Conservation (phyloP, 2,329 filamentous ascomycete genomes). For the Cyclaneusma minus region DNA sequence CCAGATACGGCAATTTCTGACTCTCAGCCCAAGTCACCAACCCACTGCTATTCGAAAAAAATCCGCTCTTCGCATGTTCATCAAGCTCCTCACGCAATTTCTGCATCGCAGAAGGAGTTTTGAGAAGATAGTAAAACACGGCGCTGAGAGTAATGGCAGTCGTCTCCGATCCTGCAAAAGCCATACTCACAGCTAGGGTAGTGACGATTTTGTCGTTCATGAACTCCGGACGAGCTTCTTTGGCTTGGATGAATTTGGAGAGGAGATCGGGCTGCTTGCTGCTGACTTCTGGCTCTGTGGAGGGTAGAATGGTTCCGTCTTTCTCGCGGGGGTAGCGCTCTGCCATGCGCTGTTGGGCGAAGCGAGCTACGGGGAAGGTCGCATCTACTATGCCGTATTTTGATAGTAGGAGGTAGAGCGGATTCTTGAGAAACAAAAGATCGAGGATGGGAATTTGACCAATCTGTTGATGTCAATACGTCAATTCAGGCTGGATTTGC, state of each 20-base stretch:
- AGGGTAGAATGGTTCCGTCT: conserved; percentile 7
- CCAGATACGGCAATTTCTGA: conserved; percentile 58
- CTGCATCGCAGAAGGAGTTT: conserved; percentile 37
- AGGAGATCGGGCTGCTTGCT: conserved; percentile 41
- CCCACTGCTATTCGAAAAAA: conserved; percentile 36
- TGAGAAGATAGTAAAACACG: conserved; percentile 61
- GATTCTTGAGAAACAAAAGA: conserved; percentile 57
- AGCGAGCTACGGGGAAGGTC: conserved; percentile 58
- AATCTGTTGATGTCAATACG: conserved; percentile 33
- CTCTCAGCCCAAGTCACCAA: conserved; percentile 55
- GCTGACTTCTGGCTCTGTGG: conserved; percentile 6
- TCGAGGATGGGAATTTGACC: conserved; percentile 65
- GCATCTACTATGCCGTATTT: conserved; percentile 51
- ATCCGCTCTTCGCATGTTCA: conserved; percentile 33
- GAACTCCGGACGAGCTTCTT: conserved; percentile 50
- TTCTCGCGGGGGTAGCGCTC: conserved; percentile 38
- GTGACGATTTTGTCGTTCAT: conserved; percentile 57
- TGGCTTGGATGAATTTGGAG: conserved; percentile 57
- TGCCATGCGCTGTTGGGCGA: conserved; percentile 50
- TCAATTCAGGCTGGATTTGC: conserved; percentile 3
- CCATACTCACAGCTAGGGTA: conserved; percentile 58
- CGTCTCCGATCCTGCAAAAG: conserved; percentile 63
- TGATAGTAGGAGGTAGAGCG: conserved; percentile 51
- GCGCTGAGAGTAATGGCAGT: conserved; percentile 59
- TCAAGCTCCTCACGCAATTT: conserved; percentile 49